Base-by-base conservation (phyloP, 2,329 filamentous ascomycete species). In the Colletotrichum spaethianum region DNA sequence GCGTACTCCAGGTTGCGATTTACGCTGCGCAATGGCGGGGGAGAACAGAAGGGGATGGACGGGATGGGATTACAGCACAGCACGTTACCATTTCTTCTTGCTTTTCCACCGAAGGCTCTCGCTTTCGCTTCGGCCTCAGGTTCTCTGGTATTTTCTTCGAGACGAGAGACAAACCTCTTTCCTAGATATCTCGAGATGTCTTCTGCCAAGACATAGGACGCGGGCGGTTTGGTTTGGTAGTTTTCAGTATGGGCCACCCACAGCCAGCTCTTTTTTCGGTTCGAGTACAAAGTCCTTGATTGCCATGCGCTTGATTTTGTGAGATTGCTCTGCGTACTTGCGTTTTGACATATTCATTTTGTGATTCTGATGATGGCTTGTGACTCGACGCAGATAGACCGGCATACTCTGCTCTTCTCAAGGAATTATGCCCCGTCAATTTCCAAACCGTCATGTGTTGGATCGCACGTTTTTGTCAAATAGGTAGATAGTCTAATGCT, bases 401-500 rank as follows among this genome's bases (percentile, higher is more conserved):
- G 5, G 14, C 46, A 28, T 2, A 6, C 11, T 4, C 9, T 1
- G 23, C 8, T 12, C 12, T 28, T 28, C 26, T 14, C 18, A 20
- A 7, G 6, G 14, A 26, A 31, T 7, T 8, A 20, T 14, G 3
- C 20, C 20, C n/a, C 1, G 2, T 18, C 14, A 26, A 14, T 18
- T 40, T 38, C 52, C 52, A 11, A 9, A 6, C 9, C 33, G 31
- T 38, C 7, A 40, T 28, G 12, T 18, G 55, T 38, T 5, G 33
- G 6, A 26, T 40, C 8, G 16, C n/a, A 28, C 14, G 33, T 11
- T 7, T 53, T 60, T 40, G 31, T 59, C 14, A 6, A 55, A 28
- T 62, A 33, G 20, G 46, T 73, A 72, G 62, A 73, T 72, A 59
- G 59, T 72, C 66, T 72, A 72, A 60, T 64, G 31, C 57, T 38